Base-by-base conservation (phyloP, 768 basidiomycete species). In the Artomyces pyxidatus region DNA sequence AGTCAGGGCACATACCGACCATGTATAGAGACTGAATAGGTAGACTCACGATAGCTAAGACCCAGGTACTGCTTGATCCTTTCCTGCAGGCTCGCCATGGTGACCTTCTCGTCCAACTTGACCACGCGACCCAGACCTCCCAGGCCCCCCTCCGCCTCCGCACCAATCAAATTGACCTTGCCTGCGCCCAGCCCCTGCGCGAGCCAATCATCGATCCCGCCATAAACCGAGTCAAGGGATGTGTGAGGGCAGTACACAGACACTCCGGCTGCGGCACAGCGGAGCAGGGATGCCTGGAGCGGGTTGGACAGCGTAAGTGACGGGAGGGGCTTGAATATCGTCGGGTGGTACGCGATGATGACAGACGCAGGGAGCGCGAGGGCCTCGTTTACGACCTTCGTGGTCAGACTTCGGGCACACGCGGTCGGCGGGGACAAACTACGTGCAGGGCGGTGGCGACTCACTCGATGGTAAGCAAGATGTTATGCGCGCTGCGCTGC, bases 191-290 rank as follows among this genome's bases (percentile, higher is more conserved):
- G 45, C 1, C 65, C 65, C 9, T 69, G 61, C 1, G 80, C 86
- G 14, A 93, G 76, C 88, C 88, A 96, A 66, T 94, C 91, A 60
- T 95, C 96, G 46, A 95, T 78, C 0, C 95, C 94, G 5, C 78
- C 87, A 57, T 77, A 74, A 1, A 88, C 81, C n/a, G 74, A 75
- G 67, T 98, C 95, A 16, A 96, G 74, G 0, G 90, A 80, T 0
- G 88, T 90, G 67, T 98, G 95, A 2, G 95, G 91, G 35, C 76
- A 77, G 68, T 88, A 95, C 4, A 97, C 76, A 1, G 85, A 86
- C 48, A 97, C 83, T 0, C 93, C 93, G 11, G 79, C 73, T 1
- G 88, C 83, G 0, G 84, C 83, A 53, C 93, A 89, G 48, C 71
- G 75, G 5, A 98, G 76, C 21, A 98, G 74, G 4, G 85, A 86